Base-by-base conservation (phyloP, 2,329 filamentous ascomycete species). In the Leptographium radiaticola region DNA sequence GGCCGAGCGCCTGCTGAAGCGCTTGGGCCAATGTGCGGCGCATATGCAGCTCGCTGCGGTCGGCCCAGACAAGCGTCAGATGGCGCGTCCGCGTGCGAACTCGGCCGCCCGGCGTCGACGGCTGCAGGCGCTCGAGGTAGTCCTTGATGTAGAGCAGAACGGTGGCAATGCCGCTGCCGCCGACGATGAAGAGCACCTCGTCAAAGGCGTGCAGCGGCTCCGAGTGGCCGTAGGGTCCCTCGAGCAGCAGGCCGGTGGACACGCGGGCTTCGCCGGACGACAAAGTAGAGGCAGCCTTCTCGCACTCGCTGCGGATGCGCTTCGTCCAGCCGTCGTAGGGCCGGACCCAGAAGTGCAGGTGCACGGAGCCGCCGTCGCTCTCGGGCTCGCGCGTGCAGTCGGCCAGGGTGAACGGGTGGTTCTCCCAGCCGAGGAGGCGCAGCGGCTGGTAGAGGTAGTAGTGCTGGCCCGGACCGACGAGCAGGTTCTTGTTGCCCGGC, bases 331-430 rank as follows among this genome's bases (percentile, higher is more conserved):
- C 55, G 45, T 56, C 52, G 42, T 47, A 53, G 13, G 55, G 55
- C 5, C 45, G 44, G n/a, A 56, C 46, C 40, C 42, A 52, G 15
- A 56, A 56, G 16, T 25, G 36, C 30, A 57, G 47, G 39, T 39
- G 38, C 12, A 20, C n/a, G n/a, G n/a, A 4, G 42, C 20, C 20
- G 42, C 9, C 51, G 1, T 20, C 47, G 6, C 36, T 25, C 1
- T 3, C 15, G 4, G 40, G 20, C 16, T 31, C 34, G 31, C 20
- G 34, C 48, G n/a, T n/a, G n/a, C 49, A 56, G 33, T 36, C 8
- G 0, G 71, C 71, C 20, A 75, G 67, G 0, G 73, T 75, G 48
- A 76, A 76, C 0, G 73, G 73, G 38, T 76, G 73, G 53, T 70
- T 74, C 53, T 76, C 71, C 73, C 73, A 75, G 51, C 67, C 67